Evolutionary conservation across 1,139 yeast species (phyloP).

Genomic region (Spathaspora jeffriesii): DNA sequence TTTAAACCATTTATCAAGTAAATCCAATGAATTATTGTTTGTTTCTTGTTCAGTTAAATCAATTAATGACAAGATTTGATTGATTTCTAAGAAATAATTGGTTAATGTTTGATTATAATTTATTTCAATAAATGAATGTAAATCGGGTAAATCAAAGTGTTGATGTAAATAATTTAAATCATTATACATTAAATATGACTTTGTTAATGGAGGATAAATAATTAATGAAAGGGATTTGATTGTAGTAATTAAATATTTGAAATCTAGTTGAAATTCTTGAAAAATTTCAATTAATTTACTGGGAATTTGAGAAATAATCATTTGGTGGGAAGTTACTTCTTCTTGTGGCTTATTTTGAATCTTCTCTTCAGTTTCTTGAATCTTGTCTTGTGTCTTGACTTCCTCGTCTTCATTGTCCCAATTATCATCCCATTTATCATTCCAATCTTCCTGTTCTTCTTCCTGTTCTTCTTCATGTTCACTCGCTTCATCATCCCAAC

Average conservation of each 20-base stretch:
- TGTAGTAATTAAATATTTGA: slow-evolving; percentile 19
- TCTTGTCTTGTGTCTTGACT: slow-evolving; percentile 4
- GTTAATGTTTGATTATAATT: slow-evolving; percentile 24
- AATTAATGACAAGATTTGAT: slow-evolving; percentile 13
- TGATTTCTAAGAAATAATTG: slow-evolving; percentile 22
- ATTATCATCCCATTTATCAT: slow-evolving; percentile 7
- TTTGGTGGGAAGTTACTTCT: slow-evolving; percentile 10
- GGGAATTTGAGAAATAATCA: slow-evolving; percentile 22
- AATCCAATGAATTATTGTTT: slow-evolving; percentile 21
- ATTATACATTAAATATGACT: slow-evolving; percentile 36
- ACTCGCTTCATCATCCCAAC: slow-evolving; percentile 21
- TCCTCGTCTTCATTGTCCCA: slow-evolving; percentile 14
- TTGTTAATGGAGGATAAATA: slow-evolving; percentile 30
- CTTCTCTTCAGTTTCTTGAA: slow-evolving; percentile 1
- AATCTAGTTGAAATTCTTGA: slow-evolving; percentile 19
- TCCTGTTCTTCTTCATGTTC: slow-evolving; percentile 13
- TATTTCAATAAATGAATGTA: slow-evolving; percentile 18
- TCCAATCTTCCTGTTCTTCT: slow-evolving; percentile 8
- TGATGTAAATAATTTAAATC: slow-evolving; percentile 30
- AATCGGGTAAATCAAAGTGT: slow-evolving; percentile 10
- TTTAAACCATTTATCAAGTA: slow-evolving; percentile 21
- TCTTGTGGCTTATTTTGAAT: not conserved
- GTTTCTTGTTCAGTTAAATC: slow-evolving; percentile 19
- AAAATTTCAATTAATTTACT: slow-evolving; percentile 19
- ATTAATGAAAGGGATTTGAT: slow-evolving; percentile 32